Conservation (phyloP, 2,329 filamentous ascomycete genomes). For the Trichophyton rubrum region DNA sequence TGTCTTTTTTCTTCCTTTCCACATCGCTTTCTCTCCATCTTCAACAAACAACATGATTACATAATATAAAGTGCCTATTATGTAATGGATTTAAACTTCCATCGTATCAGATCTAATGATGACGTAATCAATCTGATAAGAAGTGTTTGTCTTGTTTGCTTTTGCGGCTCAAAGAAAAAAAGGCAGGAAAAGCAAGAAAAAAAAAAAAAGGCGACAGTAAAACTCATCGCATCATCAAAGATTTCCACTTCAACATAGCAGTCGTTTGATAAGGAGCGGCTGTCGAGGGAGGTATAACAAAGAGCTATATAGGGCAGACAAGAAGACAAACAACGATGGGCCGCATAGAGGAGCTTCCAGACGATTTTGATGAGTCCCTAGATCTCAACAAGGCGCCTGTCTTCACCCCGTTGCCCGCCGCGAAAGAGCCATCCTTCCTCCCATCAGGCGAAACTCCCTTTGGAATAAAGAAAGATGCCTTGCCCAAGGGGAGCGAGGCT, state of each 20-base stretch:
- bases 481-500: conserved; percentile 21
- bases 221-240: background rate
- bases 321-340: conserved; percentile 34
- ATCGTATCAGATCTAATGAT: background rate
- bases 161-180: background rate
- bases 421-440: conserved; percentile 7
- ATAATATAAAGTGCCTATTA: too few relatives aligned
- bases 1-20: background rate
- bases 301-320: background rate
- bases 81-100: too few relatives aligned
- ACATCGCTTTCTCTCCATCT: too few relatives aligned
- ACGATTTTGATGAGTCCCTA: conserved; percentile 38
- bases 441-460: conserved; percentile 26
- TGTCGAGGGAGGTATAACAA: background rate
- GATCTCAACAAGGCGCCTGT: conserved; percentile 26
- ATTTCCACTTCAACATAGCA: background rate
- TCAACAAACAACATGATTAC: too few relatives aligned
- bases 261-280: background rate
- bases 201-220: background rate
- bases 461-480: conserved; percentile 27
- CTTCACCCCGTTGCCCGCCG: conserved; percentile 7
- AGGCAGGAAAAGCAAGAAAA: background rate
- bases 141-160: conserved; percentile 3
- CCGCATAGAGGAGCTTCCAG: conserved; percentile 38
- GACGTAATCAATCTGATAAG: background rate